Conservation (phyloP, 2,329 filamentous ascomycete genomes). For the Aspergillus versicolor region DNA sequence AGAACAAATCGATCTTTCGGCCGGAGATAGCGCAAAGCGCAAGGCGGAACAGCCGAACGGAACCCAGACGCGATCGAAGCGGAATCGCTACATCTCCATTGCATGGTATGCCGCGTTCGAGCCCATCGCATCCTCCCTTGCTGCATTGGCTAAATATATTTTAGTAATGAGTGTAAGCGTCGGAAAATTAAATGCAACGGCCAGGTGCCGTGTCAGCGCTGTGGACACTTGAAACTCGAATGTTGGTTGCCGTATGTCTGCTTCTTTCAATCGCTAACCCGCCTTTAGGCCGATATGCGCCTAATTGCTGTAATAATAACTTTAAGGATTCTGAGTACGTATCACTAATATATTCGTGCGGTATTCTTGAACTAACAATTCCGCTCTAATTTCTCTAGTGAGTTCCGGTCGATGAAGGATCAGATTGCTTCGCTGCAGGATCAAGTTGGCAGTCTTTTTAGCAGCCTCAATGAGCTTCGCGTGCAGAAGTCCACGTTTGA, state of each 20-base stretch:
- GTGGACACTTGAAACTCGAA: conserved; percentile 63
- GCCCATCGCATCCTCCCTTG: conserved; percentile 1
- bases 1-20: conserved; percentile 24
- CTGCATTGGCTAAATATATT: background rate
- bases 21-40: conserved; percentile 37
- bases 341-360: background rate
- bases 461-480: conserved; percentile 68
- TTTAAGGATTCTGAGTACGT: conserved; percentile 82
- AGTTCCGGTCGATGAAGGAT: conserved; percentile 77
- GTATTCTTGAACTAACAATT: conserved; percentile 7
- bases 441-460: conserved; percentile 76
- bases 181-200: conserved; percentile 70
- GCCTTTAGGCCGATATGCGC: conserved; percentile 56
- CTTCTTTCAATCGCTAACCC: background rate
- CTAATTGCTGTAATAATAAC: conserved; percentile 69
- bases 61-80: conserved; percentile 58
- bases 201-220: conserved; percentile 63
- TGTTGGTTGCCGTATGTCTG: conserved; percentile 36
- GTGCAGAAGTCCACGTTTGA: conserved; percentile 40
- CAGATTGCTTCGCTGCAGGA: conserved; percentile 76
- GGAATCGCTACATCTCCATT: conserved; percentile 67
- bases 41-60: conserved; percentile 45
- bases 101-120: conserved; percentile 53
- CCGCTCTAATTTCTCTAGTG: conserved; percentile 43
- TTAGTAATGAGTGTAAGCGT: conserved; percentile 63